Evolutionary conservation across 2,329 filamentous ascomycete species (phyloP), one percentile per base, ranked within the genome.

Genomic region (Fusarium sp.): DNA sequence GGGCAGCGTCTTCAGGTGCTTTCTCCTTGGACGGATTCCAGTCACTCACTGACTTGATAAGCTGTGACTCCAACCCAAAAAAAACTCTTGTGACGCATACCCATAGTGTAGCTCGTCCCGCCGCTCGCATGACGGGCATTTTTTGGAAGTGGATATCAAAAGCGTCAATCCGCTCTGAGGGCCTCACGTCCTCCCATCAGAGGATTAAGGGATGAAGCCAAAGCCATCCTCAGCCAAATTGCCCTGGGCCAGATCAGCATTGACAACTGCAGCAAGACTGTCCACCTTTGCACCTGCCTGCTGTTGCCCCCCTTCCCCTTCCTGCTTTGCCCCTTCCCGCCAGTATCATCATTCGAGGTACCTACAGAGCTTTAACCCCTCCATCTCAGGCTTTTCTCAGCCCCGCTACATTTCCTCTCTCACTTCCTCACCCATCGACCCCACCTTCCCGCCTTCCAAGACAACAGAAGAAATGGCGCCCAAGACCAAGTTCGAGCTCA

Each of bases 401-500:
- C 62, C 71, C 62, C 71, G 74, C 71, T 54, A 65, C 56, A 40
- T 37, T 62, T 68, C 68, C 40, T 59, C 60, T 56, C 55, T 57
- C 65, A 45, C 62, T 35, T 63, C 49, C 56, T 62, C 47, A 37
- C 37, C 50, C 50, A 26, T 40, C 53, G 49, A 56, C 55, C 57
- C 68, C 55, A 64, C 62, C 71, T 67, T 72, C 70, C 69, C 71
- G 72, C 71, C 71, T 62, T 47, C 52, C 47, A 64, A 63, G 46
- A 67, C 19, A 59, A 46, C 56, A 39, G 56, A 70, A 51, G 50
- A 60, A 56, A 76, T 76, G 74, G 74, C 74, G 56, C 73, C 74
- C 62, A 76, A 76, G 65, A 73, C 49, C 54, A 76, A 75, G 56
- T 76, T 75, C 45, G 73, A 71, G 80, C 86, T 96, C 77, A 97